Percentiles rank a stretch among this genome's conserved stretches.
Evolutionary conservation across 805 yeast genomes (phyloP).

Genomic region (Ogataea haglerorum): DNA sequence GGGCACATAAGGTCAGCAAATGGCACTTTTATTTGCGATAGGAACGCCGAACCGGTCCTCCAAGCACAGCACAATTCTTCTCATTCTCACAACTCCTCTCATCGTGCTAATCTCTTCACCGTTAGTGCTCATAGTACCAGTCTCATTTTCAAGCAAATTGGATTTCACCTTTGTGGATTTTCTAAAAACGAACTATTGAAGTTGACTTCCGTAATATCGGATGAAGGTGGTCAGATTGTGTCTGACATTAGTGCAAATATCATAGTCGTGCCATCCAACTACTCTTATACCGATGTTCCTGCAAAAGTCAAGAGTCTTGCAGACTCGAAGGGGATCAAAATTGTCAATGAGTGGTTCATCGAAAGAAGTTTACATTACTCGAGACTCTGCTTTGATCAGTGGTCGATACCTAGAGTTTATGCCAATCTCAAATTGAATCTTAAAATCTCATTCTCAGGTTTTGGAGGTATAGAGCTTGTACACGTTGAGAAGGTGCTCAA

Average conservation of each 20-base stretch:
- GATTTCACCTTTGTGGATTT: constrained; percentile 37
- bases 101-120: background rate
- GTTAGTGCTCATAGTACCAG: background rate
- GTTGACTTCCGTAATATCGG: constrained; percentile 14
- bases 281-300: constrained; percentile 18
- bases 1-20: too few species aligned
- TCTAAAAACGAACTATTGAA: constrained; percentile 18
- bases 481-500: constrained; percentile 52
- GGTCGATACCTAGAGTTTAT: constrained; percentile 28
- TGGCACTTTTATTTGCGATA: too few species aligned
- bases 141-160: background rate
- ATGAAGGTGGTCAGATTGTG: constrained; percentile 24
- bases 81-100: too few species aligned
- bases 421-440: constrained; percentile 27
- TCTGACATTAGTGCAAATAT: constrained; percentile 35
- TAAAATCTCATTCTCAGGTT: constrained; percentile 35
- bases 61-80: background rate
- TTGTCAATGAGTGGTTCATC: constrained; percentile 33
- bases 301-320: constrained; percentile 10
- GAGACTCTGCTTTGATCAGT: constrained; percentile 21
- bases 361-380: constrained; percentile 28
- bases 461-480: constrained; percentile 28
- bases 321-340: constrained; percentile 26
- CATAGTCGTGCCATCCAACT: constrained; percentile 27
- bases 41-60: too few species aligned